Evolutionary conservation across 371 early-diverging fungal species (phyloP).

Genomic region (Rhizopus arrhizus): DNA sequence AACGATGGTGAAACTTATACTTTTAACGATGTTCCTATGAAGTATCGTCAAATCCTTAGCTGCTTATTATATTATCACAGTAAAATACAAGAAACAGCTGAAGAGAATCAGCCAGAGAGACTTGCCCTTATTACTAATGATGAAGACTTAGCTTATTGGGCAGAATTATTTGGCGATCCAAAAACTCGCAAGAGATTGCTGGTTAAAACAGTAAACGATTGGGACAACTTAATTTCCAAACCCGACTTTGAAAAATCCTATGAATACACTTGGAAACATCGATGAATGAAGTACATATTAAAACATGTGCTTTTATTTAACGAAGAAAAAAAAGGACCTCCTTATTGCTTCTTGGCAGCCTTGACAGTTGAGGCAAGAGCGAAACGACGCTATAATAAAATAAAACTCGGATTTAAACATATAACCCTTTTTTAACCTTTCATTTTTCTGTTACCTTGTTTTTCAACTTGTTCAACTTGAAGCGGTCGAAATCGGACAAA

Average conservation of each 20-base stretch:
- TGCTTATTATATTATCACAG: constrained; percentile 45
- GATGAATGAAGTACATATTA: constrained; percentile 12
- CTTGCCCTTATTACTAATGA: constrained; percentile 54
- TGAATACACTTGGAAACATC: constrained; percentile 31
- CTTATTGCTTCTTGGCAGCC: constrained; percentile 51
- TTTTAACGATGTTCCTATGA: constrained; percentile 38
- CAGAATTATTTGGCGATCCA: constrained; percentile 49
- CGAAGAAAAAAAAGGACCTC: neutral
- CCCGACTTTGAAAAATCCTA: constrained; percentile 34
- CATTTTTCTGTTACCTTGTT: constrained; percentile 64
- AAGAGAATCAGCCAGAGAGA: constrained; percentile 10
- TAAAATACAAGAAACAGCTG: constrained; percentile 14
- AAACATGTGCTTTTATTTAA: constrained; percentile 4
- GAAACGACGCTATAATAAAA: constrained; percentile 44
- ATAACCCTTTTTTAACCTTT: neutral
- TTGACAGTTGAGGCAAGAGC: constrained; percentile 43
- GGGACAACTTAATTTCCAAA: constrained; percentile 44
- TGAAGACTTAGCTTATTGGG: constrained; percentile 53
- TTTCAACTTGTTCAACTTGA: constrained; percentile 89
- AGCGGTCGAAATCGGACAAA: constrained; percentile 95
- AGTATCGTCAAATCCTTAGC: constrained; percentile 43
- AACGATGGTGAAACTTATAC: constrained; percentile 15
- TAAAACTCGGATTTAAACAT: constrained; percentile 6
- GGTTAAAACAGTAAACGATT: constrained; percentile 48
- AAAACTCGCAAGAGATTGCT: constrained; percentile 36